Base-by-base conservation (phyloP, 1,284 basidiomycete genomes). In the Farysia itapuensis region DNA sequence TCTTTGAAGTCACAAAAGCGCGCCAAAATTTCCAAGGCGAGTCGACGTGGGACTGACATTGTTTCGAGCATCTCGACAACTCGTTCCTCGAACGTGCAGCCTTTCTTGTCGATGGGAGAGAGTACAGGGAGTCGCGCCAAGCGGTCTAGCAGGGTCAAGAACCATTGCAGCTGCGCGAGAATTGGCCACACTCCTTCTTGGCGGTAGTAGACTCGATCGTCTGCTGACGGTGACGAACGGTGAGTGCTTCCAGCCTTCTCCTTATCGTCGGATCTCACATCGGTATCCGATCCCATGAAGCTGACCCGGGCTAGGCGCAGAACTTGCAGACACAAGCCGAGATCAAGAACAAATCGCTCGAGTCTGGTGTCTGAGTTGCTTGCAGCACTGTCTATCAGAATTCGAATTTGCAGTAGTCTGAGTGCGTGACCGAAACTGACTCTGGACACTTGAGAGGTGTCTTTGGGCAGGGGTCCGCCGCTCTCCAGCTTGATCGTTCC, bases 181-280 rank as follows among this genome's bases (percentile, higher is more conserved):
- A 64, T 36, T 2, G 60, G 44, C 60, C 60, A 64, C 1, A 64
- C 46, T 23, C 48, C 44, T 13, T 58, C 49, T 3, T 58, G 60
- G 6, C 50, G 53, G 30, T 64, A 64, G 41, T 58, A 48, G 20
- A 63, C 43, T 3, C 58, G 52, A 0, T n/a, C n/a, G n/a, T n/a
- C n/a, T n/a, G n/a, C n/a, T n/a, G n/a, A n/a, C 29, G n/a, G n/a
- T n/a, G n/a, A n/a, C n/a, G n/a, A n/a, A n/a, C n/a, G n/a, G n/a
- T n/a, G n/a, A n/a, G n/a, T n/a, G n/a, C n/a, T n/a, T n/a, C n/a
- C n/a, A 9, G 25, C 25, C 9, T n/a, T 9, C 9, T 28, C 25
- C 25, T 9, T 9, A n/a, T n/a, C n/a, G n/a, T n/a, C n/a, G n/a
- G n/a, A n/a, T n/a, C n/a, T n/a, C n/a, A n/a, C n/a, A n/a, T n/a